These are phyloP conservation scores for Didymella glomerata DNA, from an alignment of 2,329 filamentous ascomycete genomes.

Conservation along the genomic window DNA sequence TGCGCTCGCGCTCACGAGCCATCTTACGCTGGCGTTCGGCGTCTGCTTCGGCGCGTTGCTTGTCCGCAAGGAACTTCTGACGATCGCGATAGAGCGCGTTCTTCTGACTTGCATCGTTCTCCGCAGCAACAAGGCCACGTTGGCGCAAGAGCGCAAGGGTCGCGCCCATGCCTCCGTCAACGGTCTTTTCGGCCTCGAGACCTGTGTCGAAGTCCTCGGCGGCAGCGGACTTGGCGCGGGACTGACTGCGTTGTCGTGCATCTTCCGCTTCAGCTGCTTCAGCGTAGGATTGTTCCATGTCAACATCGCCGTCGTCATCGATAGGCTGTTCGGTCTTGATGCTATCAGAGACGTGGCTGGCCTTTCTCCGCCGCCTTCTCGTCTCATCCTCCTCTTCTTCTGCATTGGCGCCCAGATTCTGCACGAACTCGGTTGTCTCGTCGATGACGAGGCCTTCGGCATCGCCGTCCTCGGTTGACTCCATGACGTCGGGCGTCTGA, in stretches of 20 bases:
- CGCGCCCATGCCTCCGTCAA: constrained; percentile 80
- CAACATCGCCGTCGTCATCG: constrained; percentile 62
- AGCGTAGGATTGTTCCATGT: constrained; percentile 63
- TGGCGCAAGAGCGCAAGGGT: constrained; percentile 84
- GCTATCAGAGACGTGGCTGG: constrained; percentile 39
- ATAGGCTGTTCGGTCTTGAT: constrained; percentile 40
- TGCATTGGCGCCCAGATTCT: constrained; percentile 70
- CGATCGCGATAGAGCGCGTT: constrained; percentile 75
- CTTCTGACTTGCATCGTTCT: constrained; percentile 67
- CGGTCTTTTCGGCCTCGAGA: constrained; percentile 83
- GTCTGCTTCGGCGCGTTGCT: constrained; percentile 77
- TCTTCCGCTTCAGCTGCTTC: constrained; percentile 61
- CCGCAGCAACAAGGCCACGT: constrained; percentile 79
- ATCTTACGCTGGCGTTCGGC: constrained; percentile 79
- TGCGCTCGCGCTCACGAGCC: constrained; percentile 88
- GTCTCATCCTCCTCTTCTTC: constrained; percentile 42
- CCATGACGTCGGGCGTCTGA: constrained; percentile 58
- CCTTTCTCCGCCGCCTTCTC: constrained; percentile 60
- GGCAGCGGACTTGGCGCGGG: constrained; percentile 54
- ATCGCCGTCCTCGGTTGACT: constrained; percentile 66
- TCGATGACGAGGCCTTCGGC: constrained; percentile 87
- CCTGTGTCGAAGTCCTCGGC: constrained; percentile 71
- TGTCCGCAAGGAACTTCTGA: constrained; percentile 81
- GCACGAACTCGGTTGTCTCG: constrained; percentile 93
- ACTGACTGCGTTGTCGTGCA: constrained; percentile 38